phyloP scores from a whole-genome alignment of 768 basidiomycete species.

The Lactifluus hygrophoroides region DNA sequence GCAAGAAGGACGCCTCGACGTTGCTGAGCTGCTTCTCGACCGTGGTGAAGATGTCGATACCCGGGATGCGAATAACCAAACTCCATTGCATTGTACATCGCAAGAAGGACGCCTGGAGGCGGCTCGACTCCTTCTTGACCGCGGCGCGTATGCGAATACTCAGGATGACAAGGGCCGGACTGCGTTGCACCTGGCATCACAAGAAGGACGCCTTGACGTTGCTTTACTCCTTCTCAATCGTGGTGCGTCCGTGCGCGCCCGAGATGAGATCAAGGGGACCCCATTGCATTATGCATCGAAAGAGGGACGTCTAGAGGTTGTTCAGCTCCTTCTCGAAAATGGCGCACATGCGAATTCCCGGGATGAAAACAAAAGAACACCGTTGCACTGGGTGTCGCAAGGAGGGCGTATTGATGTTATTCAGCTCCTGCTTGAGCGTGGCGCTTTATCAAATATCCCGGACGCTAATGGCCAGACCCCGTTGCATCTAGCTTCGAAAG shows the following conservation, averaged over 20 bases:
- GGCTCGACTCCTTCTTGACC: not conserved
- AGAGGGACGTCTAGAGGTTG: not conserved
- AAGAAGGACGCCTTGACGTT: not conserved
- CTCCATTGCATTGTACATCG: not conserved
- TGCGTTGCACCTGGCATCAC: not conserved
- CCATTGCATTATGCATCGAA: not conserved
- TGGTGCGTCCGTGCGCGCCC: not conserved
- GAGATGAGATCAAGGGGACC: not conserved
- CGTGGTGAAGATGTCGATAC: not conserved
- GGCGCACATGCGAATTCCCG: not conserved
- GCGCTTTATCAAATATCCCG: too few species aligned
- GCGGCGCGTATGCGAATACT: not conserved
- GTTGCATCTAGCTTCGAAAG: too few species aligned
- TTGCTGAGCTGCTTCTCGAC: not conserved
- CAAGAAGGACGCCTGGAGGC: not conserved
- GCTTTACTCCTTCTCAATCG: not conserved
- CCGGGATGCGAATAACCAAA: not conserved
- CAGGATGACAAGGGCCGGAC: not conserved
- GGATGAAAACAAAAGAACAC: not conserved
- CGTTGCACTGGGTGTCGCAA: not conserved
- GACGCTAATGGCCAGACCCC: too few species aligned
- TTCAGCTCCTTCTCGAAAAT: not conserved
- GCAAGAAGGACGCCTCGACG: not conserved
- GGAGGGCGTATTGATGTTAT: too few species aligned
- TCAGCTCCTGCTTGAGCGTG: too few species aligned